phyloP scores from a whole-genome alignment of 805 yeast genomes.

The Ogataea wickerhamii region DNA sequence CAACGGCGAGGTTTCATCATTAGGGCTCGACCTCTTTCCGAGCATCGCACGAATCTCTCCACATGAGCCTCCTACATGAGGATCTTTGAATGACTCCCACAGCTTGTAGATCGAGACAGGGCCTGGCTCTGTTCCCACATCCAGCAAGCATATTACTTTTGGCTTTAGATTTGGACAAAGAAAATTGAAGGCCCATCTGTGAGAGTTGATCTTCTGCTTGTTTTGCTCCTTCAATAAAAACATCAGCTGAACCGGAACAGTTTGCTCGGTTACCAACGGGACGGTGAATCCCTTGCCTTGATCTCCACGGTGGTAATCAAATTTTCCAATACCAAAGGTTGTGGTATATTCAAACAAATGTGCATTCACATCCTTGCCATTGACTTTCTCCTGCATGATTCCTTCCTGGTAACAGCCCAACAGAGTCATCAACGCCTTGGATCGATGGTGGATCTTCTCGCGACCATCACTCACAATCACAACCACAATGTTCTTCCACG shows the following conservation, averaged over 20 bases:
- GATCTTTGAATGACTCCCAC: slow-evolving; percentile 80
- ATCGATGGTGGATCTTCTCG: slow-evolving; percentile 69
- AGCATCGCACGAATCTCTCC: slow-evolving; percentile 86
- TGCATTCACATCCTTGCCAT: slow-evolving; percentile 74
- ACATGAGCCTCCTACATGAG: slow-evolving; percentile 93
- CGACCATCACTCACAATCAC: slow-evolving; percentile 91
- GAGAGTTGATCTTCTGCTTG: slow-evolving; percentile 87
- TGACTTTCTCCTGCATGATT: slow-evolving; percentile 84
- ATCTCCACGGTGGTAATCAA: slow-evolving; percentile 44
- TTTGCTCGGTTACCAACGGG: slow-evolving; percentile 57
- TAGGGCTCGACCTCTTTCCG: slow-evolving; percentile 28
- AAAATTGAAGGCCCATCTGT: slow-evolving; percentile 94
- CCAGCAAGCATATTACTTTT: slow-evolving; percentile 74
- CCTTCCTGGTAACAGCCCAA: slow-evolving; percentile 93
- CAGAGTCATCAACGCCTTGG: slow-evolving; percentile 76
- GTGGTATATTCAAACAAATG: slow-evolving; percentile 94
- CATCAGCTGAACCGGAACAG: slow-evolving; percentile 79
- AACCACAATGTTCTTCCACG: slow-evolving; percentile 92
- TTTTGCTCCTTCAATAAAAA: slow-evolving; percentile 88
- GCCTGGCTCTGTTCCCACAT: slow-evolving; percentile 93
- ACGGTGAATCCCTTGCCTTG: slow-evolving; percentile 47
- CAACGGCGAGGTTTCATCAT: slow-evolving; percentile 27
- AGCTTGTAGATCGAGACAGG: slow-evolving; percentile 81
- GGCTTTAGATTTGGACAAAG: slow-evolving; percentile 82
- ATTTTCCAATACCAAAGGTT: slow-evolving; percentile 65